phyloP scores from a whole-genome alignment of 495 filamentous ascomycete species.

The Alectoria sarmentosa region DNA sequence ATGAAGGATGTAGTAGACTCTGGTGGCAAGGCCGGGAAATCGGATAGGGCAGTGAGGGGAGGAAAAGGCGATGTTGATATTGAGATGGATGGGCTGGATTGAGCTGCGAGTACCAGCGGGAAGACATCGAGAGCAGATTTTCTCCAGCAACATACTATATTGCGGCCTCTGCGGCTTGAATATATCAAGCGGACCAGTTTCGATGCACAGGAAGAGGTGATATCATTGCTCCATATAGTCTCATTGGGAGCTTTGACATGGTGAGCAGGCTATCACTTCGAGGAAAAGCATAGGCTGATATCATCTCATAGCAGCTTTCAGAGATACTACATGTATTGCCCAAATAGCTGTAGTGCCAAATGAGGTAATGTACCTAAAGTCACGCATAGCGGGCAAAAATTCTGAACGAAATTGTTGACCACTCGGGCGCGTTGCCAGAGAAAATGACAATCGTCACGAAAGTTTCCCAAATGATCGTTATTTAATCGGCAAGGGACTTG shows the following conservation, averaged over 20 bases:
- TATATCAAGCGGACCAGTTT: background rate
- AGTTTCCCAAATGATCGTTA: no score
- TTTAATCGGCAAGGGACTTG: no score
- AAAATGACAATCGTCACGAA: no score
- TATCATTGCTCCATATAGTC: background rate
- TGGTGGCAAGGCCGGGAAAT: constrained; percentile 1
- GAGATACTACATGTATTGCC: background rate
- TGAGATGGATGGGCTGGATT: constrained; percentile 14
- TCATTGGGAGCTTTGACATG: background rate
- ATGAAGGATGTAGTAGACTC: constrained; percentile 24
- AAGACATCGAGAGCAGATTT: background rate
- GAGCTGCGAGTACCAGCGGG: background rate
- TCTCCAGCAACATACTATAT: background rate
- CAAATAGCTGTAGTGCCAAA: background rate
- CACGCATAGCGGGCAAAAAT: no score
- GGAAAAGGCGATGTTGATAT: constrained; percentile 6
- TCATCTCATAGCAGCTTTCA: background rate
- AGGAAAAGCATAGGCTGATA: background rate
- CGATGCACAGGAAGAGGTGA: background rate
- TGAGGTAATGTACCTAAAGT: no score
- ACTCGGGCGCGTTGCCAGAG: no score
- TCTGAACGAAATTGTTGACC: no score
- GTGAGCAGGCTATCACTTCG: background rate
- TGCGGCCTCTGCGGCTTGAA: background rate
- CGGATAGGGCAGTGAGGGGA: background rate